Conservation (phyloP, 139 green algal genomes). For the Coccomyxa sp. region DNA sequence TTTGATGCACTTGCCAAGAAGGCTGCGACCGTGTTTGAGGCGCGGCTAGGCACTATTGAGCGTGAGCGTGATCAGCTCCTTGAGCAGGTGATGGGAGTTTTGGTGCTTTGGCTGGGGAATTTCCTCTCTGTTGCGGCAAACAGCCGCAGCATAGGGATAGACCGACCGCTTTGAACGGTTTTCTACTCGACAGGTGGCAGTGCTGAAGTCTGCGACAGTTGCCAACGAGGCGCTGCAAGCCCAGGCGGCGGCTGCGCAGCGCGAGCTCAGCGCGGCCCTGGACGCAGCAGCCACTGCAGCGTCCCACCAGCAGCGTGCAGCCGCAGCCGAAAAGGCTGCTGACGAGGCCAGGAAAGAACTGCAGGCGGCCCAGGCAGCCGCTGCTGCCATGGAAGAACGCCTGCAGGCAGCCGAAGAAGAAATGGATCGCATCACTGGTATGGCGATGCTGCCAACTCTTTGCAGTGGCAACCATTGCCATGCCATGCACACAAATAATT, state of each 20-base stretch:
- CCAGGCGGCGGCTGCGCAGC: background rate
- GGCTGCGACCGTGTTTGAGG: background rate
- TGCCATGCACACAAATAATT: no score
- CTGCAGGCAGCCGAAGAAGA: background rate
- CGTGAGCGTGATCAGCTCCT: background rate
- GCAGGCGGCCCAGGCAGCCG: background rate
- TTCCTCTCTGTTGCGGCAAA: no score
- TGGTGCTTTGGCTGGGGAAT: no score
- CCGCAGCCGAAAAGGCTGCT: constrained; percentile 9
- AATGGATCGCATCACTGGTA: background rate
- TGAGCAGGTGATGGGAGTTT: background rate
- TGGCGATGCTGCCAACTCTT: background rate
- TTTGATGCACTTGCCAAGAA: background rate
- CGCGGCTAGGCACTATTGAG: background rate
- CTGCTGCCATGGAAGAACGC: background rate
- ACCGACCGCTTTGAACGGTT: background rate
- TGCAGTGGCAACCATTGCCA: no score
- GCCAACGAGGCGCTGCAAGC: constrained; percentile 3
- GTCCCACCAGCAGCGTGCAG: background rate
- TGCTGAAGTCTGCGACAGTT: background rate
- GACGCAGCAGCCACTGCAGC: background rate
- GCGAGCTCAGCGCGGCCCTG: background rate
- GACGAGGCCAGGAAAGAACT: background rate
- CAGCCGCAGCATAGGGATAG: no score
- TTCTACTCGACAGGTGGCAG: constrained; percentile 2